Evolutionary conservation across 441 rosid genomes (phyloP), one percentile per base, ranked within the genome.

Genomic region (Croton setiger): DNA sequence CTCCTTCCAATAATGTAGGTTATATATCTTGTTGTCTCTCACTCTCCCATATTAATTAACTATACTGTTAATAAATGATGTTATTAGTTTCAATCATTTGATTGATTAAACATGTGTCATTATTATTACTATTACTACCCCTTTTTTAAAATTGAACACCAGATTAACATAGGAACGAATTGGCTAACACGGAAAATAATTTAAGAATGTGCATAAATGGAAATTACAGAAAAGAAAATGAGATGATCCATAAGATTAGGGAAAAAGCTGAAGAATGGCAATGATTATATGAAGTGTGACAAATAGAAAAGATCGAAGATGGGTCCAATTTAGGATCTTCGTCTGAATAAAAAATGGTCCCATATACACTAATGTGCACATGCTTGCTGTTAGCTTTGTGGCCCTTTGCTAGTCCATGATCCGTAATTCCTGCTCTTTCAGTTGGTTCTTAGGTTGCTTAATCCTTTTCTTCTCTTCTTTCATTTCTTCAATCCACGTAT

Each of bases 391-490:
- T 73, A 72, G 76, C 67, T 75, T n/a, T 77, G 77, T 81, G 87
- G 83, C 76, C 83, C 80, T 83, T 73, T 77, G 85, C 80, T 85
- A 77, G 83, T 77, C 80, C 80, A 79, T 66, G 71, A 63, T 72
- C 74, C 72, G 71, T 74, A 72, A 80, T 76, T 77, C 69, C n/a
- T 76, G 71, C 54, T 77, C 62, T 20, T 13, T 67, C 64, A 43
- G 60, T 72, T 39, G 7, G 9, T 39, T 39, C 43, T 27, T 39
- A 5, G 9, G 9, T 39, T 53, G 60, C 47, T 55, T 63, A 36
- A 36, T 45, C 23, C 21, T 5, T 66, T 75, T 43, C 52, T 49
- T 12, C 39, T 5, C 44, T 6, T 33, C 20, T 49, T 35, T 4
- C 13, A 49, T 2, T n/a, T 13, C 23, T 35, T 48, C 43, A 27